Conservation (phyloP, 352 stramenopile species). For the Phytophthora litchii region DNA sequence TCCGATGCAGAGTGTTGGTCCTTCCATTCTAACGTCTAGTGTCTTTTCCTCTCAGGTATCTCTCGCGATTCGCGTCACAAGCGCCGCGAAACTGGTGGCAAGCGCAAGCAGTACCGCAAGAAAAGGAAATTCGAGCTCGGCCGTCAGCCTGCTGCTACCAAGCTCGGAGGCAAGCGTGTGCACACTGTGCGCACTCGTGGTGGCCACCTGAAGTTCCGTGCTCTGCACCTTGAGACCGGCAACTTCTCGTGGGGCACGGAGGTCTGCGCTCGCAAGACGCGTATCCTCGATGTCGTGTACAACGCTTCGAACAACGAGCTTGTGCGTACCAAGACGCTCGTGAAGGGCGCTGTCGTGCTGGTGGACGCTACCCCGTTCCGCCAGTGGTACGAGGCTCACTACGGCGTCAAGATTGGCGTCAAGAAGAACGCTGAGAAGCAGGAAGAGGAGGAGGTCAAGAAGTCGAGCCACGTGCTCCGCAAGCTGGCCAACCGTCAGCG, state of each 20-base stretch:
- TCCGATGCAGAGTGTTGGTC: conserved; percentile 22
- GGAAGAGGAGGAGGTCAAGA: conserved; percentile 90
- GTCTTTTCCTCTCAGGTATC: conserved; percentile 92
- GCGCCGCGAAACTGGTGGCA: conserved; percentile 99
- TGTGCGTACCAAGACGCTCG: conserved; percentile 99
- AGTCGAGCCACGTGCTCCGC: conserved; percentile 92
- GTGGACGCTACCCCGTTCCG: conserved; percentile 99
- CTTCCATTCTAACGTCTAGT: conserved; percentile 15
- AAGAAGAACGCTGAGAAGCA: conserved; percentile 88
- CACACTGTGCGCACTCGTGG: conserved; percentile 95
- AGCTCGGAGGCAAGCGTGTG: conserved; percentile 98
- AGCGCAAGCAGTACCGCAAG: conserved; percentile 97
- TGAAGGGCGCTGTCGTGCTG: conserved; percentile 98
- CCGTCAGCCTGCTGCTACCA: conserved; percentile 97
- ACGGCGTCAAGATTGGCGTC: conserved; percentile 92
- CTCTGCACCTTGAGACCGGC: conserved; percentile 97
- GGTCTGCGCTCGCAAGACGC: conserved; percentile 97
- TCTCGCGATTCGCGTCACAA: conserved; percentile 99
- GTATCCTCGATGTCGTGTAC: conserved; percentile 99
- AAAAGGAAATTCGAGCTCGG: conserved; percentile 99
- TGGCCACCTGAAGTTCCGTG: conserved; percentile 99
- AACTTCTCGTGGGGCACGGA: conserved; percentile 99
- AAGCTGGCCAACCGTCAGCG: conserved; percentile 96
- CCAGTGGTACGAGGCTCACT: conserved; percentile 99
- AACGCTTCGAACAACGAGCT: conserved; percentile 99